These are phyloP conservation scores for Brassica juncea DNA, from an alignment of 345 rosid species.

Conservation along the genomic window DNA sequence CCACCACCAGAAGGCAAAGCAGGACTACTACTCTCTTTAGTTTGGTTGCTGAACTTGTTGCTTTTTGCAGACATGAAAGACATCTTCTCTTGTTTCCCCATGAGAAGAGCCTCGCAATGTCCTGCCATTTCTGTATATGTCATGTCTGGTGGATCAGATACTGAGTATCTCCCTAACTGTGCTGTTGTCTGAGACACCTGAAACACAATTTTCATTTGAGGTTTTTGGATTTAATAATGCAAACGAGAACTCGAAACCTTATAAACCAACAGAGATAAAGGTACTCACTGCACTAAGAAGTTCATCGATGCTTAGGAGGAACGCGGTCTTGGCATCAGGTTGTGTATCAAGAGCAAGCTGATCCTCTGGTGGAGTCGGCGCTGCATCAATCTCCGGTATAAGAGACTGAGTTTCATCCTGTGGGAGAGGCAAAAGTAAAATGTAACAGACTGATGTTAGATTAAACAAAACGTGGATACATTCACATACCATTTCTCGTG, in stretches of 20 bases:
- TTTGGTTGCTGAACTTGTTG: slow-evolving; percentile 38
- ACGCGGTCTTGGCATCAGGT: slow-evolving; percentile 36
- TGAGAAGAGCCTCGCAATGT: slow-evolving; percentile 66
- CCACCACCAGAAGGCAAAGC: slow-evolving; percentile 32
- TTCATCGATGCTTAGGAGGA: slow-evolving; percentile 59
- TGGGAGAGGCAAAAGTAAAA: not conserved
- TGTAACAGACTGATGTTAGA: slow-evolving; percentile 4
- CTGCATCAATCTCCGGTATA: slow-evolving; percentile 41
- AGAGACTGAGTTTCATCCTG: slow-evolving; percentile 51
- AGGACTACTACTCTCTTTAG: slow-evolving; percentile 12
- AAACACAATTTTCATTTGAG: not conserved
- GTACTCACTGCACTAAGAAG: slow-evolving; percentile 59
- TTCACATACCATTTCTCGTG: slow-evolving; percentile 27
- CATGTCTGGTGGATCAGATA: slow-evolving; percentile 55
- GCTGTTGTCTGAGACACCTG: slow-evolving; percentile 60
- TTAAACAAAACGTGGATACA: not conserved
- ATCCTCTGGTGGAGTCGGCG: slow-evolving; percentile 42
- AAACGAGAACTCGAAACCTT: not conserved
- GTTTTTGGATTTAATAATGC: not conserved
- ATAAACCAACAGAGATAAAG: not conserved
- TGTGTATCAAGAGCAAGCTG: slow-evolving; percentile 40
- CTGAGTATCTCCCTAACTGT: slow-evolving; percentile 60
- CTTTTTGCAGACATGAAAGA: slow-evolving; percentile 49
- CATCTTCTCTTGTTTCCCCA: slow-evolving; percentile 73
- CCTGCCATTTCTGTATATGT: slow-evolving; percentile 71